phyloP scores from a whole-genome alignment of 2,329 filamentous ascomycete species.

The Thielaviopsis ethacetica region DNA sequence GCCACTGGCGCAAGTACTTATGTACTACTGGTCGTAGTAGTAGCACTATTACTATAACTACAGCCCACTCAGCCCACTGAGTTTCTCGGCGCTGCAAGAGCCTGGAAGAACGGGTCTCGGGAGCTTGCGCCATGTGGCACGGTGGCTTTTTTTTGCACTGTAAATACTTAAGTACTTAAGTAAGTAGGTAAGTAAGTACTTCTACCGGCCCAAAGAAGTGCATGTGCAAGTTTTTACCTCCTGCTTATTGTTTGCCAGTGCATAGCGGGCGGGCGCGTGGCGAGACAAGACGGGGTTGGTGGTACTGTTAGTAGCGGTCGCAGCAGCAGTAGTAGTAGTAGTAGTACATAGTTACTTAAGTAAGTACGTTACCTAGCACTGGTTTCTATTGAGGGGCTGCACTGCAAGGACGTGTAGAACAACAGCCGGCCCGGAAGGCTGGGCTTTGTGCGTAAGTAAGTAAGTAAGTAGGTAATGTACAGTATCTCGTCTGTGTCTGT shows the following conservation, averaged over 20 bases:
- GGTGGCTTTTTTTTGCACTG: background rate
- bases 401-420: background rate
- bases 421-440: background rate
- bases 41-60: too few species aligned
- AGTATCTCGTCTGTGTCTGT: background rate
- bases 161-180: too few species aligned
- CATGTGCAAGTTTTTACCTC: background rate
- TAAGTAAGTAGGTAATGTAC: too few species aligned
- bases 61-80: background rate
- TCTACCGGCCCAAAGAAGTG: background rate
- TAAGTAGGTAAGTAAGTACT: background rate
- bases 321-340: too few species aligned
- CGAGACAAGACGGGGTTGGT: too few species aligned
- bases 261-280: background rate
- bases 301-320: too few species aligned
- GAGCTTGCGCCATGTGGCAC: background rate
- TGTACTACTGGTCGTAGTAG: background rate
- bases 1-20: background rate
- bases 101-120: background rate
- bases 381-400: background rate
- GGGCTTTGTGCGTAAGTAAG: too few species aligned
- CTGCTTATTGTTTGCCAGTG: background rate
- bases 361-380: too few species aligned
- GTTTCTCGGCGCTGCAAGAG: background rate
- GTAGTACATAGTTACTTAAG: too few species aligned